These are phyloP conservation scores for Calycina herbarum DNA, from an alignment of 2,329 filamentous ascomycete species.

Conservation along the genomic window DNA sequence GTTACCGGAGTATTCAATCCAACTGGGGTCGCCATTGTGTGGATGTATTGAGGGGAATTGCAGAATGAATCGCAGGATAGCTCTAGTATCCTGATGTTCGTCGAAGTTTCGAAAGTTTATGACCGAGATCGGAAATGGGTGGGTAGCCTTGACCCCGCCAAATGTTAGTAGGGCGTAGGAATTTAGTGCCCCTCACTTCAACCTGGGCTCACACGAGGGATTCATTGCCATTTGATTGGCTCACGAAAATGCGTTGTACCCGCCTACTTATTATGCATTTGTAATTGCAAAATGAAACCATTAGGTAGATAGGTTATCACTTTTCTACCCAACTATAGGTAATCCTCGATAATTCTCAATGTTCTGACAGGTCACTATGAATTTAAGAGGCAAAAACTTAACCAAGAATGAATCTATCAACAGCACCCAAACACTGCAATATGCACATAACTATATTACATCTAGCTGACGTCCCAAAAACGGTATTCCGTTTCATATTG, in stretches of 20 bases:
- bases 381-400: neutral
- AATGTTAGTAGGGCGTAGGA: neutral
- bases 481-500: neutral
- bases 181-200: neutral
- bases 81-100: neutral
- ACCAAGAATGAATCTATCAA: neutral
- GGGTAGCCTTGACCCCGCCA: conserved; percentile 4
- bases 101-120: neutral
- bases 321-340: neutral
- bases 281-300: neutral
- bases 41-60: neutral
- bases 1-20: conserved; percentile 27
- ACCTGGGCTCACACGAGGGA: neutral
- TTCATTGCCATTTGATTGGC: neutral
- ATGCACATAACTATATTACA: neutral
- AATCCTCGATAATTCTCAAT: neutral
- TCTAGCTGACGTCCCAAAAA: neutral
- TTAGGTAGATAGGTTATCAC: neutral
- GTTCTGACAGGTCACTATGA: neutral
- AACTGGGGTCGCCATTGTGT: conserved; percentile 15
- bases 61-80: neutral
- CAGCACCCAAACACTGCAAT: neutral
- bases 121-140: conserved; percentile 6
- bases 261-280: neutral
- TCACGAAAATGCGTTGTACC: neutral